Conservation (phyloP, 2,329 filamentous ascomycete species). For the Pseudogymnoascus sp. region DNA sequence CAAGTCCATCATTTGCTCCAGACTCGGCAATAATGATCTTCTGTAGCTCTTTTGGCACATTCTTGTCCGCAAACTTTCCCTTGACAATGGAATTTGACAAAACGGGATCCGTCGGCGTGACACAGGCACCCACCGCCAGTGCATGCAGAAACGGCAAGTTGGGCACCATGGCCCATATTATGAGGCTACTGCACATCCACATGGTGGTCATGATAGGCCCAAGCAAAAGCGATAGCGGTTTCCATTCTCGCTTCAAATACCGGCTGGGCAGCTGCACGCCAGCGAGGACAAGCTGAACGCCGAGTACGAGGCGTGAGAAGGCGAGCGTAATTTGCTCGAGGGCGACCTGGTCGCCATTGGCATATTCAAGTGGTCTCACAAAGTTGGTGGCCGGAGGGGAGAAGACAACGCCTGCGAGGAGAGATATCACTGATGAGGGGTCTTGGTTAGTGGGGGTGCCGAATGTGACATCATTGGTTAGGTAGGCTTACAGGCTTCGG, state of each 20-base stretch:
- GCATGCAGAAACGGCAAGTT: slow-evolving; percentile 65
- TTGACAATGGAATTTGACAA: slow-evolving; percentile 86
- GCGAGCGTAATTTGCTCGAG: slow-evolving; percentile 67
- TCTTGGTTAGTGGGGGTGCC: background rate
- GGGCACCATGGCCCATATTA: slow-evolving; percentile 68
- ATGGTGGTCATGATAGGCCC: slow-evolving; percentile 75
- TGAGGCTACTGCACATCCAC: slow-evolving; percentile 69
- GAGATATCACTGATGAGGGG: slow-evolving; percentile 58
- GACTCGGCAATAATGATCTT: slow-evolving; percentile 69
- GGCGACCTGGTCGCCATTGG: slow-evolving; percentile 43
- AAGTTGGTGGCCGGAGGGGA: slow-evolving; percentile 70
- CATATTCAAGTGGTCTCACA: slow-evolving; percentile 66
- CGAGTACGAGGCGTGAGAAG: slow-evolving; percentile 76
- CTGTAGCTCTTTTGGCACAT: slow-evolving; percentile 71
- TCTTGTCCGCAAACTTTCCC: slow-evolving; percentile 81
- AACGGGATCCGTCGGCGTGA: slow-evolving; percentile 81
- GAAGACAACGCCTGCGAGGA: slow-evolving; percentile 66
- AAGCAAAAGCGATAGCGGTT: slow-evolving; percentile 59
- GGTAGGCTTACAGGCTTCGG: slow-evolving; percentile 61
- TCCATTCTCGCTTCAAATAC: slow-evolving; percentile 70
- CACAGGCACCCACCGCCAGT: slow-evolving; percentile 68
- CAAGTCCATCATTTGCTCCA: slow-evolving; percentile 77
- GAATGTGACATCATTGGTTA: background rate
- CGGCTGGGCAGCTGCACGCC: slow-evolving; percentile 77
- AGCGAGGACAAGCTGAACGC: slow-evolving; percentile 77